These are phyloP conservation scores for Taphrina confusa DNA, from an alignment of 1,139 yeast species.

Conservation along the genomic window DNA sequence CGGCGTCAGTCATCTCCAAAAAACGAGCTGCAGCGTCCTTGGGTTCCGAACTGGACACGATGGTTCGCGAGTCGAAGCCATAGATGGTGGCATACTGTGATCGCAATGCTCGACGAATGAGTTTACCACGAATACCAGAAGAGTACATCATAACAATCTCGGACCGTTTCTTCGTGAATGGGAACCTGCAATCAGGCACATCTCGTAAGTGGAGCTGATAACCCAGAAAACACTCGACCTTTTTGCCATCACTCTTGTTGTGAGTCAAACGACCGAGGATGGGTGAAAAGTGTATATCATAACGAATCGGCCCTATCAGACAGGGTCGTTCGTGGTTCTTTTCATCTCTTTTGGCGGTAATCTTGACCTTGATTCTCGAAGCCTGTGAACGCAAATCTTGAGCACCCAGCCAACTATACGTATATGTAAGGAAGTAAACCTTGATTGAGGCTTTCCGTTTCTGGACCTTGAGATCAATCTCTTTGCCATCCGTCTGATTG, in stretches of 20 bases:
- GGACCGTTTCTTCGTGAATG: conserved; percentile 13
- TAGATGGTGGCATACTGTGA: conserved; percentile 31
- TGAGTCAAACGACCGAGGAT: conserved; percentile 26
- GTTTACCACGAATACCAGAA: conserved; percentile 18
- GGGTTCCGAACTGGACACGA: conserved; percentile 27
- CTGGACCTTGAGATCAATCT: conserved; percentile 24
- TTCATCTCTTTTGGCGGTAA: conserved; percentile 10
- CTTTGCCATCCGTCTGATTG: conserved; percentile 7
- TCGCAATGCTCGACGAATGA: conserved; percentile 27
- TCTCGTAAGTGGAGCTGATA: conserved; percentile 29
- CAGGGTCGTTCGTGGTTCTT: conserved; percentile 1
- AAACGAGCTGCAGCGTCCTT: conserved; percentile 30
- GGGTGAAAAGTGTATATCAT: conserved; percentile 29
- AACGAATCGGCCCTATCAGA: conserved; percentile 23
- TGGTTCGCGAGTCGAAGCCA: conserved; percentile 28
- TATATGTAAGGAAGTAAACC: conserved; percentile 13
- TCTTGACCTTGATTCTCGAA: conserved; percentile 7
- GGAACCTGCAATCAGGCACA: conserved; percentile 28
- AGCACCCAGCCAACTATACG: conserved; percentile 4
- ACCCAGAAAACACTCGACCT: conserved; percentile 23
- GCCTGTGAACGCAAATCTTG: conserved; percentile 14
- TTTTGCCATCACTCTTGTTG: conserved; percentile 9
- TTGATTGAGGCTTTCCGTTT: conserved; percentile 25
- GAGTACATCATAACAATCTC: conserved; percentile 33
- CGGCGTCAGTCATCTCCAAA: conserved; percentile 30